A percentile compares a stretch with the other conserved stretches of the same genome.
Evolutionary conservation across 768 basidiomycete species (phyloP).

Genomic region (Tubosaeta brunneosetosa): DNA sequence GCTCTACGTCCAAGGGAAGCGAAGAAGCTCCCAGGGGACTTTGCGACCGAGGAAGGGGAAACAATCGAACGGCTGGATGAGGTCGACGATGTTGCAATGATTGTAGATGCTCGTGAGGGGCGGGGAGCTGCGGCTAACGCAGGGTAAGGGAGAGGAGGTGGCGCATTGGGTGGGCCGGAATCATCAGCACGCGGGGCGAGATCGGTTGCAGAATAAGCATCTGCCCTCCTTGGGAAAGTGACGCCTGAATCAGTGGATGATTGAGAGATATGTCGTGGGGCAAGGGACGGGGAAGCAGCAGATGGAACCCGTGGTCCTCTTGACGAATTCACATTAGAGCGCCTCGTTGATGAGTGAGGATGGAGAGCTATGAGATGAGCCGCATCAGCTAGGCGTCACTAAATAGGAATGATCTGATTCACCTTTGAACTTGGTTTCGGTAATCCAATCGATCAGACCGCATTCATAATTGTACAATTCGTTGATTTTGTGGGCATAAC

Average conservation of each 20-base stretch:
- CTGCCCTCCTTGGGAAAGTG: slow-evolving; percentile 76
- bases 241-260: slow-evolving; percentile 70
- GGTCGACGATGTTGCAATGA: slow-evolving; percentile 38
- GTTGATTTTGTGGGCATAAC: slow-evolving; percentile 81
- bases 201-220: slow-evolving; percentile 76
- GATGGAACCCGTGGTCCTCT: slow-evolving; percentile 31
- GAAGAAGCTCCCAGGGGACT: slow-evolving; percentile 60
- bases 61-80: slow-evolving; percentile 45
- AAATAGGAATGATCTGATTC: slow-evolving; percentile 1
- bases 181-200: slow-evolving; percentile 50
- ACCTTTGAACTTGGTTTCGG: slow-evolving; percentile 55
- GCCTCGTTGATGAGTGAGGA: slow-evolving; percentile 24
- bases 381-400: slow-evolving; percentile 1
- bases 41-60: slow-evolving; percentile 38
- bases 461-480: slow-evolving; percentile 72
- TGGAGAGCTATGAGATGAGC: slow-evolving; percentile 15
- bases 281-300: slow-evolving; percentile 42
- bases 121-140: slow-evolving; percentile 45
- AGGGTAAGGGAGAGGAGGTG: slow-evolving; percentile 71
- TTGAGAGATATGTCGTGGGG: slow-evolving; percentile 64
- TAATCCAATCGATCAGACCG: slow-evolving; percentile 74
- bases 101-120: slow-evolving; percentile 29
- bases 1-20: slow-evolving; percentile 69
- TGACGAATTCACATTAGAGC: slow-evolving; percentile 20
- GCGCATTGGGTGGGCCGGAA: slow-evolving; percentile 47